A percentile compares a stretch with the other conserved stretches of the same genome.
Evolutionary conservation across 768 basidiomycete species (phyloP).

Genomic region (Psilocybe cubensis): DNA sequence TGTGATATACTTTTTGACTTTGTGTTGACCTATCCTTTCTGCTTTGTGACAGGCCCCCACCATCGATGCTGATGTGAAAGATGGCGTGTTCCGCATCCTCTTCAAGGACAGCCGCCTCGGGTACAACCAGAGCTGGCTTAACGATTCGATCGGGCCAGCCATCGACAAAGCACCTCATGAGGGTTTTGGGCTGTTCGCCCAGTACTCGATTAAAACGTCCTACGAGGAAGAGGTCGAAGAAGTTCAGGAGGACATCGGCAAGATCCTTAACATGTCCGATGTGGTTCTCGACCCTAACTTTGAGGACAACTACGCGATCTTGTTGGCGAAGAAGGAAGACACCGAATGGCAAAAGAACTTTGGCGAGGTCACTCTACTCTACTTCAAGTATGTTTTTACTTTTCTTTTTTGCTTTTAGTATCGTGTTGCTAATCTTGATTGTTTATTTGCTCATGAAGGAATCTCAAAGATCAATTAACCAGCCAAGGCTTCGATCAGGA

Average conservation of each 20-base stretch:
- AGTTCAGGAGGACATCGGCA: constrained; percentile 29
- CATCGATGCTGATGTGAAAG: constrained; percentile 38
- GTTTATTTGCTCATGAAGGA: background rate
- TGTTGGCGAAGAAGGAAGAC: constrained; percentile 28
- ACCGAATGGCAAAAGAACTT: constrained; percentile 31
- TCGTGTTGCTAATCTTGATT: background rate
- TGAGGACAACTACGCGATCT: constrained; percentile 32
- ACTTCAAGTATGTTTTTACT: constrained; percentile 29
- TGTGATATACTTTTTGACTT: background rate
- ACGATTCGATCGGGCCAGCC: constrained; percentile 31
- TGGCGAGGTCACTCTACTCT: constrained; percentile 27
- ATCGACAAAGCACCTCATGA: constrained; percentile 36
- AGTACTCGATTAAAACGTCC: constrained; percentile 34
- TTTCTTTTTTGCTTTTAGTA: background rate
- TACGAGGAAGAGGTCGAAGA: constrained; percentile 35
- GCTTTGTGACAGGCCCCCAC: constrained; percentile 26
- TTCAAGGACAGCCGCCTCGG: constrained; percentile 36
- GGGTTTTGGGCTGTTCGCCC: constrained; percentile 36
- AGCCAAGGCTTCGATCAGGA: constrained; percentile 40
- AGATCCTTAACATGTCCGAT: constrained; percentile 31
- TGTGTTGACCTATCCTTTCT: background rate
- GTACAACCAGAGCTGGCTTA: constrained; percentile 30
- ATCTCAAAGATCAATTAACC: constrained; percentile 33
- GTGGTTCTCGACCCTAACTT: constrained; percentile 42
- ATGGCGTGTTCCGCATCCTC: constrained; percentile 44